Evolutionary conservation across 371 early-diverging fungal genomes (phyloP), one percentile per base, ranked within the genome.

Genomic region (Mucor sp.): DNA sequence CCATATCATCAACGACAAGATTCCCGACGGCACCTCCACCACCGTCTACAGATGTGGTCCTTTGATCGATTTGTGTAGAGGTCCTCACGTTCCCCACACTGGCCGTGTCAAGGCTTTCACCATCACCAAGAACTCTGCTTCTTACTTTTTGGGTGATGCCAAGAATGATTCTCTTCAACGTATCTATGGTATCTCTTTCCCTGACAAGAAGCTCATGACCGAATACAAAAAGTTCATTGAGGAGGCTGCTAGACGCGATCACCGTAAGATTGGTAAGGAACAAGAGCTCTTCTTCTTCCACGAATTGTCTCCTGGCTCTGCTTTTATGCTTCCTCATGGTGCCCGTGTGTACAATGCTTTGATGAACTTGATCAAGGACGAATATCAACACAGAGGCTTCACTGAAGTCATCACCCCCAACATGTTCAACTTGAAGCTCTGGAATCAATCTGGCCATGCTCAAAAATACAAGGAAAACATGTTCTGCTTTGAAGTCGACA

Each of bases 381-480:
- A 95, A 78, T 97, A 97, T 66, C 81, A 83, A 15, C 75, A 83
- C 37, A 89, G 87, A 69, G 95, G 94, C 1, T 97, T 91, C 79
- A 88, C 91, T 25, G 97, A 98, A 83, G 94, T 99, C 55, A 93
- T 97, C 70, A 98, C 99, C 1, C 99, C 99, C 63, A 92, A 97
- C 67, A 91, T 99, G 81, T 99, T 89, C 86, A 95, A 95, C 71
- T 90, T 93, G 77, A 90, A 95, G 74, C 83, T 99, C 59, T 99
- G 99, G 99, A 94, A 98, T 73, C 95, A 91, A 60, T 95, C 96
- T 30, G 99, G 99, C 7, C 99, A 99, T 81, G 99, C 97, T 91
- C 89, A 96, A 63, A 99, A 99, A 79, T 99, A 99, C 81, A 89
- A 93, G 83, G 98, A 98, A 66, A 94, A 99, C 84, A 99, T 99